Evolutionary conservation across 495 filamentous ascomycete species (phyloP).

Genomic region (Aspergillus mulundensis): DNA sequence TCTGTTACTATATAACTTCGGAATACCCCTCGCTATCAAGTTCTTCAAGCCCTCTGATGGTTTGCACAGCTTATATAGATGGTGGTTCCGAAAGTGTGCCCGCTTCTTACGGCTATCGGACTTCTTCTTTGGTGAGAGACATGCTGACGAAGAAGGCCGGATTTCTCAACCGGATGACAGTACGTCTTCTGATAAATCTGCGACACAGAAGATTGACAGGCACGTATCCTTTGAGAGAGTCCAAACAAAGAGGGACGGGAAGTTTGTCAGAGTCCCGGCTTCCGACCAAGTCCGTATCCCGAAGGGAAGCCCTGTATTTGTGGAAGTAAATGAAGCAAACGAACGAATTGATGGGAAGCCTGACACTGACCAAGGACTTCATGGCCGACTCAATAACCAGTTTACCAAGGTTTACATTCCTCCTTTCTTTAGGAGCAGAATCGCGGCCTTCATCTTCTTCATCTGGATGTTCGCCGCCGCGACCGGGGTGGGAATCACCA

Average conservation of each 20-base stretch:
- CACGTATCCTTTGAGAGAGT: not conserved
- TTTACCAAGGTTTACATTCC: slow-evolving; percentile 88
- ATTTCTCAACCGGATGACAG: slow-evolving; percentile 40
- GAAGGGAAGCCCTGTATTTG: slow-evolving; percentile 74
- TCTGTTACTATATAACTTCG: slow-evolving; percentile 91
- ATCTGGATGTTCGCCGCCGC: slow-evolving; percentile 93
- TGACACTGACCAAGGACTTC: slow-evolving; percentile 59
- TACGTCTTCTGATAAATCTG: slow-evolving; percentile 46
- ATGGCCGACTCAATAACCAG: slow-evolving; percentile 58
- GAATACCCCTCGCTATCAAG: slow-evolving; percentile 79
- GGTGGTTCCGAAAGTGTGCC: slow-evolving; percentile 94
- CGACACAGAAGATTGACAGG: not conserved
- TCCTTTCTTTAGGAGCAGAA: slow-evolving; percentile 73
- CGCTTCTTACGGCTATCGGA: slow-evolving; percentile 73
- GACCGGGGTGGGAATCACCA: slow-evolving; percentile 85
- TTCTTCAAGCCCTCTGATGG: slow-evolving; percentile 80
- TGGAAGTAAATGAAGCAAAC: slow-evolving; percentile 73
- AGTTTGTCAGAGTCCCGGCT: slow-evolving; percentile 82
- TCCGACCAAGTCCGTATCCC: slow-evolving; percentile 92
- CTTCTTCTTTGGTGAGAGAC: slow-evolving; percentile 86
- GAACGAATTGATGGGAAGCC: slow-evolving; percentile 54
- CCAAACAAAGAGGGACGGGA: slow-evolving; percentile 60
- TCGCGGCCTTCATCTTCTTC: slow-evolving; percentile 78
- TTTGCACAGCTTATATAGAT: slow-evolving; percentile 79
- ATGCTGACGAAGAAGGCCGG: slow-evolving; percentile 76